Evolutionary conservation across 179 eudicot genomes (phyloP).

Genomic region (Silene noctiflora): DNA sequence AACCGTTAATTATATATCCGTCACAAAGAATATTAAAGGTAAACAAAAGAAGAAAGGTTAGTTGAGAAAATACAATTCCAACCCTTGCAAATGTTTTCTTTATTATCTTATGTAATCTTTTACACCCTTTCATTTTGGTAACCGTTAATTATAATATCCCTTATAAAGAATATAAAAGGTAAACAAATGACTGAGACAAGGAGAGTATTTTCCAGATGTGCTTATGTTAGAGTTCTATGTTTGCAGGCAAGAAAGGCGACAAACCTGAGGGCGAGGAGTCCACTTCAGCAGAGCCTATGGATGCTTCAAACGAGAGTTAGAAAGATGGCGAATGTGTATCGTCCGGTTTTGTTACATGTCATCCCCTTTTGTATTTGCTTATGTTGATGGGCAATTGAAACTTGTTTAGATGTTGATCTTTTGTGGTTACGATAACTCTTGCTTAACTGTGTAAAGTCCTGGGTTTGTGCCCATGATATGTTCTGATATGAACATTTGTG

Average conservation of each 20-base stretch:
- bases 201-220: background rate
- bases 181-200: too few relatives aligned
- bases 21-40: too few relatives aligned
- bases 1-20: too few relatives aligned
- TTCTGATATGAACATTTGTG: constrained; percentile 21
- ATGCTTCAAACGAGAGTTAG: constrained; percentile 35
- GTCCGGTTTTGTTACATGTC: constrained; percentile 26
- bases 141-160: too few relatives aligned
- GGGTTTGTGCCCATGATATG: constrained; percentile 32
- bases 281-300: constrained; percentile 45
- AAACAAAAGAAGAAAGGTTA: constrained; percentile 74
- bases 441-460: constrained; percentile 24
- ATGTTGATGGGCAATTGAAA: constrained; percentile 25
- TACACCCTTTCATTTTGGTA: too few relatives aligned
- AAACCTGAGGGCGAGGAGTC: constrained; percentile 38
- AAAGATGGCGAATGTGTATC: background rate
- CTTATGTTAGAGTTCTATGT: background rate
- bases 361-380: constrained; percentile 28
- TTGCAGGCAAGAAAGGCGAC: constrained; percentile 56
- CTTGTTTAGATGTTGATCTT: constrained; percentile 28
- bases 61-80: background rate
- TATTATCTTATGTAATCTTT: background rate
- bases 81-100: background rate
- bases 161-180: too few relatives aligned
- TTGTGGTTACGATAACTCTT: constrained; percentile 11